These are phyloP conservation scores for Escallonia rubra DNA, from an alignment of 129 eudicot genomes.

Conservation along the genomic window DNA sequence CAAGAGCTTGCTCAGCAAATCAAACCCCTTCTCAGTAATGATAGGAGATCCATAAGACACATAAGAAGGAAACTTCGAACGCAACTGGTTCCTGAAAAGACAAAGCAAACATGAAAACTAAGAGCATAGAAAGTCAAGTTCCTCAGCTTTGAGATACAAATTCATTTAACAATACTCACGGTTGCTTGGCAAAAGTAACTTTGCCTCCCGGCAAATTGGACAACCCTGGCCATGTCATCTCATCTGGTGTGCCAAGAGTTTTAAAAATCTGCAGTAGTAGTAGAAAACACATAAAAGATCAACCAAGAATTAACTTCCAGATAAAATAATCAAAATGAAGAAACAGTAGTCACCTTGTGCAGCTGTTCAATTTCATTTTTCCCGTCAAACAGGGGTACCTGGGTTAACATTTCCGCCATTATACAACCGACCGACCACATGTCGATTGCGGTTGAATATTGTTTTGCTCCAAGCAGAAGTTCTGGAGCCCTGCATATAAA, in stretches of 20 bases:
- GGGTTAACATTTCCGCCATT: conserved; percentile 68
- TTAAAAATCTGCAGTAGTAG: conserved; percentile 41
- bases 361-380: conserved; percentile 53
- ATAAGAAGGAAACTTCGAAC: conserved; percentile 57
- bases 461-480: conserved; percentile 64
- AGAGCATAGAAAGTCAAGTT: conserved; percentile 10
- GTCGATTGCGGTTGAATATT: conserved; percentile 70
- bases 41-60: conserved; percentile 58
- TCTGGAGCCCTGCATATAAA: conserved; percentile 64
- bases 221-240: conserved; percentile 66
- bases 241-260: conserved; percentile 74
- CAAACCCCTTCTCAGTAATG: conserved; percentile 69
- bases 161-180: conserved; percentile 21
- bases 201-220: conserved; percentile 51
- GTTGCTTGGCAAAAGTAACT: conserved; percentile 45
- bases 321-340: neutral
- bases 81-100: conserved; percentile 31
- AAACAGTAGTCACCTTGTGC: conserved; percentile 32
- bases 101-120: conserved; percentile 9
- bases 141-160: conserved; percentile 6
- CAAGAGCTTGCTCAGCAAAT: conserved; percentile 61
- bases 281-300: neutral
- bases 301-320: neutral
- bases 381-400: conserved; percentile 62
- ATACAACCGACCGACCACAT: conserved; percentile 93